Base-by-base conservation (phyloP, 2,329 filamentous ascomycete species). In the Bipolaris bicolor region DNA sequence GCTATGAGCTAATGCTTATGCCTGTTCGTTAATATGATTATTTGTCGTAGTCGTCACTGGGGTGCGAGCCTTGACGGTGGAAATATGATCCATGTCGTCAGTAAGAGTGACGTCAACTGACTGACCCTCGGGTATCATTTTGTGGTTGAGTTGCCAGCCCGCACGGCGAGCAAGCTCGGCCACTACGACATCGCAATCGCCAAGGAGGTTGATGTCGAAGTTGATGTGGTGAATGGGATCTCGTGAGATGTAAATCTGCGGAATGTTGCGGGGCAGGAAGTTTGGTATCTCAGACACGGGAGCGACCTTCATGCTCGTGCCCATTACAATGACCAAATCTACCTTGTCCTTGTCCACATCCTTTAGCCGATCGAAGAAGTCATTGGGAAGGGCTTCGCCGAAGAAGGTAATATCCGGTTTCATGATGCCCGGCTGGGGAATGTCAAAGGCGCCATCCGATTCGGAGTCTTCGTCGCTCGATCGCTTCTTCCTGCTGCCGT, bases 371-470 rank as follows among this genome's bases (percentile, higher is more conserved):
- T 86, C 82, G 55, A 90, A 90, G 77, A 99, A 99, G 65, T 87
- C 85, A 66, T 91, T 87, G 0, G 94, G 93, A 1, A 99, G 87
- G 49, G 88, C 84, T 79, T 99, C 95, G 66, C 94, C 94, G 70
- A 98, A 98, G 81, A 99, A 98, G 45, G 92, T 98, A 72, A 99
- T 98, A 79, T 98, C 94, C 7, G 95, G 95, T 83, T 86, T 97
- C 92, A 96, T 96, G 73, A 96, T 87, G 55, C 91, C 92, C 2
- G 87, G 85, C 46, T 84, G 82, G 2, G 87, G 86, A 37, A 90
- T 86, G 64, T 88, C 83, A 70, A 89, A 86, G 53, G 86, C 84
- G 11, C 86, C 84, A 37, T 86, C 84, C 3, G 81, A 82, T 50
- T 84, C 84, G 36, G 83, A 79, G 52, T 82, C 83, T 44, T 80